Percentiles rank a stretch among this genome's conserved stretches.
These are phyloP conservation scores for Ophiostoma tasmaniense DNA, from an alignment of 2,329 filamentous ascomycete species.

Conservation along the genomic window DNA sequence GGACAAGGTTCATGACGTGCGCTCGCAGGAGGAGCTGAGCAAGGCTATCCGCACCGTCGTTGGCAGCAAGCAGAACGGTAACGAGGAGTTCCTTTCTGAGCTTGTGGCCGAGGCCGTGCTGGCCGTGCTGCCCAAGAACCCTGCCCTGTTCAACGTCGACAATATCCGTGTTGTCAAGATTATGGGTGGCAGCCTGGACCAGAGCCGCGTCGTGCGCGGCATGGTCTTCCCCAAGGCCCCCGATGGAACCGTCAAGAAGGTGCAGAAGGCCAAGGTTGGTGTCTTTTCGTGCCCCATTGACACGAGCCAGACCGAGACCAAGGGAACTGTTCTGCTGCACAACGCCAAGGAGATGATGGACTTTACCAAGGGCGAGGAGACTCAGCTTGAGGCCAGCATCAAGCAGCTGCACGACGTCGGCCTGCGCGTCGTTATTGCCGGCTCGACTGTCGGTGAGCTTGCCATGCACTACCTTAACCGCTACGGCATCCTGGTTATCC, in stretches of 20 bases:
- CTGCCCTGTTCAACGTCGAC: conserved; percentile 94
- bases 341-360: conserved; percentile 98
- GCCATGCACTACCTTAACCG: conserved; percentile 97
- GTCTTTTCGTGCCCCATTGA: conserved; percentile 97
- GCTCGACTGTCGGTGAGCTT: conserved; percentile 88
- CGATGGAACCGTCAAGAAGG: conserved; percentile 88
- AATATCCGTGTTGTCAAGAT: conserved; percentile 99
- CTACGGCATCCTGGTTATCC: conserved; percentile 91
- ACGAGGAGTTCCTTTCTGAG: conserved; percentile 76
- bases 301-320: conserved; percentile 93
- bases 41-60: conserved; percentile 95
- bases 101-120: conserved; percentile 81
- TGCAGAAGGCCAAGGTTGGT: conserved; percentile 84
- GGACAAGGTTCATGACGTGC: conserved; percentile 80
- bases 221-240: conserved; percentile 98
- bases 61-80: conserved; percentile 92
- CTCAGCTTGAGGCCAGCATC: conserved; percentile 79
- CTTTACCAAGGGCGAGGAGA: conserved; percentile 95
- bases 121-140: conserved; percentile 90
- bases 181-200: conserved; percentile 91
- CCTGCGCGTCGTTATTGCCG: conserved; percentile 82
- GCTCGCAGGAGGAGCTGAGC: conserved; percentile 72
- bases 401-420: conserved; percentile 96
- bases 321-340: conserved; percentile 92
- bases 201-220: conserved; percentile 89